Evolutionary conservation across 345 rosid genomes (phyloP).

Genomic region (Murraya koenigii): DNA sequence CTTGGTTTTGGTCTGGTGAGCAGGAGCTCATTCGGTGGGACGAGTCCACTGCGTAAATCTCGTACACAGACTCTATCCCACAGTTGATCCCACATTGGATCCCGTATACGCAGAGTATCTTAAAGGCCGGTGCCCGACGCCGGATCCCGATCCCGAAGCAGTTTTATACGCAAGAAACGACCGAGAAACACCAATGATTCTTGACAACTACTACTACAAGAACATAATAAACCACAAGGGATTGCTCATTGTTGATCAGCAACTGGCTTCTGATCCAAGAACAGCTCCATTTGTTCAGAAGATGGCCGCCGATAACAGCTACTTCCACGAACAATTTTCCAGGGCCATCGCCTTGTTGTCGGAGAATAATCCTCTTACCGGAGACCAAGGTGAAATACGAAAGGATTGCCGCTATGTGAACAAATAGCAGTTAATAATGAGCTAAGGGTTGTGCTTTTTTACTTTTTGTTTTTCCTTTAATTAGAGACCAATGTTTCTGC

Average conservation of each 20-base stretch:
- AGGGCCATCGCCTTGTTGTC: constrained; percentile 56
- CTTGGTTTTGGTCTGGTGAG: background rate
- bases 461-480: too few relatives aligned
- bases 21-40: constrained; percentile 86
- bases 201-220: constrained; percentile 77
- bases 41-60: constrained; percentile 77
- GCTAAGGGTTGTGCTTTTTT: too few relatives aligned
- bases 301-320: constrained; percentile 72
- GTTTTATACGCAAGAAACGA: constrained; percentile 72
- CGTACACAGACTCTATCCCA: constrained; percentile 70
- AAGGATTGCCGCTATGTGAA: constrained; percentile 68
- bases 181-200: constrained; percentile 73
- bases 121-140: constrained; percentile 58
- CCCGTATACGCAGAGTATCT: constrained; percentile 63
- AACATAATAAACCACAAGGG: constrained; percentile 64
- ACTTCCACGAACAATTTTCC: constrained; percentile 68
- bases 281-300: constrained; percentile 56
- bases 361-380: constrained; percentile 70
- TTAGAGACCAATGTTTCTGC: too few relatives aligned
- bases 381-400: constrained; percentile 69
- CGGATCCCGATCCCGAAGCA: constrained; percentile 45
- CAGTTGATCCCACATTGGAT: constrained; percentile 64
- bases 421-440: too few relatives aligned
- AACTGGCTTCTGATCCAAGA: constrained; percentile 57
- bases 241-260: constrained; percentile 57